Conservation (phyloP, 2,329 filamentous ascomycete species). For the Paracoccidioides brasiliensis region DNA sequence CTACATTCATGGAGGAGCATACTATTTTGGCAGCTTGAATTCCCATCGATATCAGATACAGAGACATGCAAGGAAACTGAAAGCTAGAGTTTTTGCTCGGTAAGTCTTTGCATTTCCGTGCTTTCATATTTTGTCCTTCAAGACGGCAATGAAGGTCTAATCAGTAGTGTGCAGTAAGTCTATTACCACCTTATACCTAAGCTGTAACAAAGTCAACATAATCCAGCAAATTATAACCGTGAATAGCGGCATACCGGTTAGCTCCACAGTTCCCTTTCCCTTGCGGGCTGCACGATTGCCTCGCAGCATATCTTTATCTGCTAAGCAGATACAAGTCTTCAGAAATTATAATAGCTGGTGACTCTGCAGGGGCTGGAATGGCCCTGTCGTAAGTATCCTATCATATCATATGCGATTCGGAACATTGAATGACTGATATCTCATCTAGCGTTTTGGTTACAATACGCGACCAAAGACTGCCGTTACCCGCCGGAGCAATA, state of each 20-base stretch:
- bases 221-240: not conserved
- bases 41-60: constrained; percentile 98
- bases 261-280: constrained; percentile 93
- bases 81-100: constrained; percentile 73
- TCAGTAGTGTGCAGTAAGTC: not conserved
- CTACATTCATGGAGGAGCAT: constrained; percentile 87
- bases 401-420: not conserved
- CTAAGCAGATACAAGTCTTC: constrained; percentile 62
- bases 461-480: constrained; percentile 68
- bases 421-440: constrained; percentile 12
- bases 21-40: constrained; percentile 90
- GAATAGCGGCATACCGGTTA: constrained; percentile 58
- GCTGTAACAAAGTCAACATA: not conserved
- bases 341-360: constrained; percentile 77
- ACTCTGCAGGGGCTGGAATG: constrained; percentile 91
- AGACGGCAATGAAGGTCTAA: not conserved
- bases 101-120: constrained; percentile 14
- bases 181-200: not conserved
- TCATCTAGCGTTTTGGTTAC: constrained; percentile 53
- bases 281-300: constrained; percentile 77
- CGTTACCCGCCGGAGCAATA: constrained; percentile 77
- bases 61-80: constrained; percentile 83
- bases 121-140: constrained; percentile 12
- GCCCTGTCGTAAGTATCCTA: constrained; percentile 43
- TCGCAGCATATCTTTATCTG: constrained; percentile 77